phyloP scores from a whole-genome alignment of 352 stramenopile genomes.

The Globisporangium spinosum region DNA sequence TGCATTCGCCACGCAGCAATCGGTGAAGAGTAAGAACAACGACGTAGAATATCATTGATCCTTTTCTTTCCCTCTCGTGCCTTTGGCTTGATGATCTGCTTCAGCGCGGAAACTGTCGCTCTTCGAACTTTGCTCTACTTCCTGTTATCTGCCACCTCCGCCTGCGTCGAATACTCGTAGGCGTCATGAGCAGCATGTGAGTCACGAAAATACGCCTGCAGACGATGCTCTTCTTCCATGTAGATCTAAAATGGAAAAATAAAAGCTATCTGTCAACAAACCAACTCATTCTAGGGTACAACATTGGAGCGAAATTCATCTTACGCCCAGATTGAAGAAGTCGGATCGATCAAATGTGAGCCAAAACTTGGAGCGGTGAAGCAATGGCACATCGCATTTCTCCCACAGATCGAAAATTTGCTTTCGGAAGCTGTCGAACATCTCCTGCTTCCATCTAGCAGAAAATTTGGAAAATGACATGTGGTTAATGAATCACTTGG shows the following conservation, averaged over 20 bases:
- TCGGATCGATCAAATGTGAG: constrained; percentile 66
- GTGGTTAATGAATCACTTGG: neutral
- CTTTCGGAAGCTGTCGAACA: constrained; percentile 49
- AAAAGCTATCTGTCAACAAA: neutral
- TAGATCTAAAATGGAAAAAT: constrained; percentile 36
- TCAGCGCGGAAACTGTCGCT: constrained; percentile 22
- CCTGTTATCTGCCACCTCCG: constrained; percentile 9
- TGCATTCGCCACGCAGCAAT: neutral
- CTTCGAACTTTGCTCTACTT: constrained; percentile 25
- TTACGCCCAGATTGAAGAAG: constrained; percentile 75
- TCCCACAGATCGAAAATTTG: constrained; percentile 75
- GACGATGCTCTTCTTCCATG: constrained; percentile 54
- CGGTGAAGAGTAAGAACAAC: neutral
- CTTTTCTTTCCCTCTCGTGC: constrained; percentile 19
- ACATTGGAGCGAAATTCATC: constrained; percentile 7
- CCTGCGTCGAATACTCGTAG: constrained; percentile 39
- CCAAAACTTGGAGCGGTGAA: constrained; percentile 84
- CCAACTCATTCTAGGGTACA: neutral
- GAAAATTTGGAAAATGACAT: neutral
- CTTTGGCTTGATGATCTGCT: constrained; percentile 26
- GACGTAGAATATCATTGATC: constrained; percentile 35
- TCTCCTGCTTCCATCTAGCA: constrained; percentile 54
- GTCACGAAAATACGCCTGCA: constrained; percentile 38
- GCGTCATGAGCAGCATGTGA: constrained; percentile 32
- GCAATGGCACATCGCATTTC: constrained; percentile 54